A percentile compares a stretch with the other conserved stretches of the same genome.
Evolutionary conservation across 192 early-diverging fungal species (phyloP).

Genomic region (Linnemannia elongata): DNA sequence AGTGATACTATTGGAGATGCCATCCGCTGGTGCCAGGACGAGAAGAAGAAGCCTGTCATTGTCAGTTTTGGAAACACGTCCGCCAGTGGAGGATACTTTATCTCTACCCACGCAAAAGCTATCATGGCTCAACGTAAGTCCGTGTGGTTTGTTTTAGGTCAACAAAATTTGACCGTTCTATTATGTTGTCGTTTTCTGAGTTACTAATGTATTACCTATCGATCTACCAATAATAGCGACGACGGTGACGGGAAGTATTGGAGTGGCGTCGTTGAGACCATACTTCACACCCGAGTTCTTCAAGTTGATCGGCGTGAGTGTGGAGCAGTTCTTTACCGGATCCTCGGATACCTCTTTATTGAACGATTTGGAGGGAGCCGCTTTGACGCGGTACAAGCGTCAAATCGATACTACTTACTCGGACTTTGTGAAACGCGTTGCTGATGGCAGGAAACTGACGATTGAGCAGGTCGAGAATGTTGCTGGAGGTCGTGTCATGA

Average conservation of each 20-base stretch:
- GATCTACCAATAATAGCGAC: conserved; percentile 45
- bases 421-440: conserved; percentile 69
- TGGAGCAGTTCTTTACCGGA: conserved; percentile 69
- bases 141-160: background rate
- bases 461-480: conserved; percentile 66
- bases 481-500: conserved; percentile 76
- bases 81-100: conserved; percentile 72
- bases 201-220: background rate
- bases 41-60: conserved; percentile 73
- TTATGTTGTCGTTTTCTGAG: background rate
- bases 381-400: conserved; percentile 62
- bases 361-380: conserved; percentile 59
- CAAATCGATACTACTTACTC: conserved; percentile 66
- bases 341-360: conserved; percentile 64
- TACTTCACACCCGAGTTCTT: conserved; percentile 68
- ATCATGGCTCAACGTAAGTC: conserved; percentile 70
- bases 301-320: conserved; percentile 69
- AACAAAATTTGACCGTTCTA: background rate
- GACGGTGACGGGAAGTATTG: conserved; percentile 82
- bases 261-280: conserved; percentile 72
- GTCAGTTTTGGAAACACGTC: conserved; percentile 74
- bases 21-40: conserved; percentile 64
- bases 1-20: conserved; percentile 77
- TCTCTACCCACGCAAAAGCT: conserved; percentile 64
- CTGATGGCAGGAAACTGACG: conserved; percentile 66